Evolutionary conservation across 768 basidiomycete genomes (phyloP).

Genomic region (Boletus subparvulus): DNA sequence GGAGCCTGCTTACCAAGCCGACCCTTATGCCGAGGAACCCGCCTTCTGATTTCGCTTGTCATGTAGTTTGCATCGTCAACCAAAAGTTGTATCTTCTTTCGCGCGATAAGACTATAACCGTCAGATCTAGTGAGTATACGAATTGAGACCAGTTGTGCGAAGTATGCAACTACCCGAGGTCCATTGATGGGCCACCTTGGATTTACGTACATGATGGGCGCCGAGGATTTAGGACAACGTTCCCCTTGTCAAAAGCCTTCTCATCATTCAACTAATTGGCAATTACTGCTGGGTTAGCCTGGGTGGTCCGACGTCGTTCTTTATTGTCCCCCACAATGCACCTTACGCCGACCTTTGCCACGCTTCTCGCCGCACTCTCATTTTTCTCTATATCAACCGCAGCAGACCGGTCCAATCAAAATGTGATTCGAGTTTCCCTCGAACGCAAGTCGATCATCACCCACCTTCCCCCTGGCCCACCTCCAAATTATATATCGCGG

Average conservation of each 20-base stretch:
- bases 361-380: constrained; percentile 17
- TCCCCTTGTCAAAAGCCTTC: too few relatives aligned
- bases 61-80: constrained; percentile 17
- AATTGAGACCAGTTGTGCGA: not conserved
- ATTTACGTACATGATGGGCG: constrained; percentile 1
- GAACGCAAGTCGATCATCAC: constrained; percentile 19
- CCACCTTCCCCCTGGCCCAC: not conserved
- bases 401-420: not conserved
- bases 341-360: constrained; percentile 5
- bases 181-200: not conserved
- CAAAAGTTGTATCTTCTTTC: constrained; percentile 15
- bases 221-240: too few relatives aligned
- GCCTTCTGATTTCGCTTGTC: constrained; percentile 51
- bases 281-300: not conserved
- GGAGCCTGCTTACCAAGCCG: constrained; percentile 40
- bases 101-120: not conserved
- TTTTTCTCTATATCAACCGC: constrained; percentile 13
- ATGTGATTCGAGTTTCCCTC: constrained; percentile 22
- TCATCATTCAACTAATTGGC: not conserved
- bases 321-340: constrained; percentile 20
- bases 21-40: constrained; percentile 48
- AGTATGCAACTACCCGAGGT: not conserved
- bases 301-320: not conserved
- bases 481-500: not conserved
- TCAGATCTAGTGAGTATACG: not conserved